Base-by-base conservation (phyloP, 306 rosid species). In the Myrica gale region DNA sequence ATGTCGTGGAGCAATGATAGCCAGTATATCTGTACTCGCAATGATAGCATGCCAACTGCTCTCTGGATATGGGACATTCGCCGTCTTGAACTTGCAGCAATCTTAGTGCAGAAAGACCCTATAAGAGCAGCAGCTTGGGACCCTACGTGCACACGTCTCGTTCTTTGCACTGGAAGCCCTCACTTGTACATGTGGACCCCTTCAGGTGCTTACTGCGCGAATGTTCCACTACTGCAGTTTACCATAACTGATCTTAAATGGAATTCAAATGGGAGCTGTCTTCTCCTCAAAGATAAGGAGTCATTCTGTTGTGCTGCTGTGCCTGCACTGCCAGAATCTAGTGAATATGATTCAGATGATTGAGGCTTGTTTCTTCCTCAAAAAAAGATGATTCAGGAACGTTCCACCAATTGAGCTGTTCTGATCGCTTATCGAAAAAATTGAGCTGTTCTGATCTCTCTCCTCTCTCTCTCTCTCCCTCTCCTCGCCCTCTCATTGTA, bases 171-270 rank as follows among this genome's bases (percentile, higher is more conserved):
- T 0, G 96, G 97, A 69, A 95, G 97, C 82, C 74, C 93, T 19
- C 97, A 92, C 82, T 72, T 95, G 81, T 95, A 89, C 72, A 90
- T 95, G 93, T 95, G 98, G 98, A 95, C 98, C 10, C 97, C 98
- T 0, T 82, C 92, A 0, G 97, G 98, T 0, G 96, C 97, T 47
- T 95, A 85, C 52, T 95, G 97, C 42, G 97, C 90, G 56, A 84
- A 88, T 52, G 85, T 84, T 74, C 98, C 98, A 0, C 86, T 80
- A 19, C 88, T 89, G 3, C 95, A 86, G 74, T 87, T 89, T 76
- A 76, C 81, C 51, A 82, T 88, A 65, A 82, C 86, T 4, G 97
- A 95, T 83, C 89, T 95, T 73, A 92, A 90, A 81, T 95, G 98
- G 98, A 95, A 92, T 86, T 88, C 88, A 3, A 92, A 92, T 88